These are phyloP conservation scores for Hypomyces rosellus DNA, from an alignment of 2,329 filamentous ascomycete species.

Conservation along the genomic window DNA sequence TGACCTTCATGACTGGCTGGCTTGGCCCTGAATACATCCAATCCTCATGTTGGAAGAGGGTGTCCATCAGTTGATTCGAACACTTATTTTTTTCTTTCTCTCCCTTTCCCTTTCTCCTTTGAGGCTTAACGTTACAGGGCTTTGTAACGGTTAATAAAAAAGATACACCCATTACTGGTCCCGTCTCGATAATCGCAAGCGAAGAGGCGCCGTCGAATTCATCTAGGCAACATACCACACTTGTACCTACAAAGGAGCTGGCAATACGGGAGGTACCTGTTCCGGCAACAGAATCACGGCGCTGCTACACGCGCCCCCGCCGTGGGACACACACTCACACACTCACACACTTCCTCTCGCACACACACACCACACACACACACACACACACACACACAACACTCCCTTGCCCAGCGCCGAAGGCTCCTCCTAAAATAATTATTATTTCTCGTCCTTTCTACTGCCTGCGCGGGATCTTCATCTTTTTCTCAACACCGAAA, in stretches of 20 bases:
- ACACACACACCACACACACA: too few species aligned
- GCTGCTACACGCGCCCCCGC: conserved; percentile 22
- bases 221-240: conserved; percentile 18
- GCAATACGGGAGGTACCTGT: neutral
- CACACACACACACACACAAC: conserved; percentile 15
- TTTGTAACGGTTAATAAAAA: too few species aligned
- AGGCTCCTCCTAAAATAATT: conserved; percentile 16
- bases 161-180: neutral
- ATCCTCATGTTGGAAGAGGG: too few species aligned
- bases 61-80: too few species aligned
- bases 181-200: conserved; percentile 27
- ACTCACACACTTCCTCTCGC: conserved; percentile 16
- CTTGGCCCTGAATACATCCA: too few species aligned
- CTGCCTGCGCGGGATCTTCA: conserved; percentile 10
- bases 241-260: neutral
- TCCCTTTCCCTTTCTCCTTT: too few species aligned
- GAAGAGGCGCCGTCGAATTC: conserved; percentile 22
- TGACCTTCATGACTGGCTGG: too few species aligned
- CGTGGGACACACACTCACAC: conserved; percentile 22
- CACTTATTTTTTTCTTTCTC: too few species aligned
- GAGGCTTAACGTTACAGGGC: too few species aligned
- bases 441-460: conserved; percentile 11
- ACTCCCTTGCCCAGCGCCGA: conserved; percentile 13
- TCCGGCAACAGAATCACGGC: conserved; percentile 12
- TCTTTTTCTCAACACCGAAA: conserved; percentile 11